Evolutionary conservation across 495 filamentous ascomycete species (phyloP).

Genomic region (Penicillium cosmopolitanum): DNA sequence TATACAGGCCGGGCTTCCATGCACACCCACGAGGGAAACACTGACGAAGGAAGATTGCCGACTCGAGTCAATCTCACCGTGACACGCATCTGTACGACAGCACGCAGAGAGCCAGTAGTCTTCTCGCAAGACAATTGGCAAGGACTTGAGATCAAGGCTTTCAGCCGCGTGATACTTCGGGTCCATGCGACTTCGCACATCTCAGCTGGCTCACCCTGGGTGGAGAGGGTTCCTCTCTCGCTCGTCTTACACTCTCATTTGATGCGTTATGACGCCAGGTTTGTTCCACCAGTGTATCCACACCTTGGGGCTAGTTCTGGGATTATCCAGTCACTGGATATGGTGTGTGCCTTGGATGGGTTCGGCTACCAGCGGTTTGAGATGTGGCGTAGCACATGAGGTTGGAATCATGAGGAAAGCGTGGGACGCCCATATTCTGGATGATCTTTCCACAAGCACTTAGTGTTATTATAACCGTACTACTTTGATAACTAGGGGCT

Average conservation of each 20-base stretch:
- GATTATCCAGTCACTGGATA: conserved; percentile 11
- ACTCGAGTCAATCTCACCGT: conserved; percentile 28
- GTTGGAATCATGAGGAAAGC: background rate
- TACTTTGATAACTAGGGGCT: conserved; percentile 1
- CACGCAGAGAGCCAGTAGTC: conserved; percentile 10
- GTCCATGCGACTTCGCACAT: conserved; percentile 1
- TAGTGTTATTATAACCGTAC: conserved; percentile 11
- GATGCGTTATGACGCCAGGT: conserved; percentile 1
- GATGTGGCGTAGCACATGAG: conserved; percentile 12
- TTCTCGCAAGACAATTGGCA: conserved; percentile 17
- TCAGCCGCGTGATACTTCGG: conserved; percentile 20
- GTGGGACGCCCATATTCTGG: background rate
- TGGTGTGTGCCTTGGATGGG: conserved; percentile 6
- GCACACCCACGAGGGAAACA: conserved; percentile 8
- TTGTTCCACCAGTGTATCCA: conserved; percentile 18
- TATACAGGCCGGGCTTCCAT: conserved; percentile 11
- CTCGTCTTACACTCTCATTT: background rate
- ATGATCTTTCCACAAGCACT: conserved; percentile 7
- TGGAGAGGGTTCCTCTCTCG: background rate
- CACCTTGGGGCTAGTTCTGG: conserved; percentile 8
- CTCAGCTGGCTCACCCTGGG: conserved; percentile 14
- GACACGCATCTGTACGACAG: conserved; percentile 31
- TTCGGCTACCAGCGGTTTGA: conserved; percentile 18
- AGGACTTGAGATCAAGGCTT: conserved; percentile 3
- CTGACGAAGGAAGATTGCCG: conserved; percentile 9